A percentile compares a stretch with the other conserved stretches of the same genome.
Evolutionary conservation across 352 stramenopile species (phyloP).

Genomic region (Blastocystis hominis): DNA sequence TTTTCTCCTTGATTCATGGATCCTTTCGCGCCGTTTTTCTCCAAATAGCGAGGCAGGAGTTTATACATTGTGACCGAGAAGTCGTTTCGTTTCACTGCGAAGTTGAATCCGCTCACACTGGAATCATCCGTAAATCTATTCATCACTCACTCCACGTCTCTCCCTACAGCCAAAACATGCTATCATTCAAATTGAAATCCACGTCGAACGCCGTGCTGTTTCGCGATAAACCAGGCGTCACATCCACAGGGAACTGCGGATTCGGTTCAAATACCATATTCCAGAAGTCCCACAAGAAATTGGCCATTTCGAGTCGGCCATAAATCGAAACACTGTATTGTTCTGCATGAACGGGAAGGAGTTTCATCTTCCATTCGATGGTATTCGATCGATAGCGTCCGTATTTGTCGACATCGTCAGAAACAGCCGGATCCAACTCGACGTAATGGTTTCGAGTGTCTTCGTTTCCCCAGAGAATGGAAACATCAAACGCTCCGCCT

Average conservation of each 20-base stretch:
- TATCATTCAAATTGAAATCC: neutral
- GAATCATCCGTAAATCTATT: conserved; percentile 46
- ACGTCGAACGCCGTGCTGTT: conserved; percentile 40
- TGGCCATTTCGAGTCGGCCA: neutral
- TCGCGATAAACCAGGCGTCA: neutral
- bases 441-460: conserved; percentile 38
- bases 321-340: conserved; percentile 25
- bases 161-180: conserved; percentile 6
- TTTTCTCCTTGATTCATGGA: neutral
- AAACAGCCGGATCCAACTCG: neutral
- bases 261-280: neutral
- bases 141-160: neutral
- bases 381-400: conserved; percentile 6
- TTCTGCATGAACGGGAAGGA: neutral
- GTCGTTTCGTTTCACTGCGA: neutral
- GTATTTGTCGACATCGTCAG: conserved; percentile 44
- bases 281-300: conserved; percentile 24
- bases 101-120: conserved; percentile 46
- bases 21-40: neutral
- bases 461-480: neutral
- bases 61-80: conserved; percentile 44
- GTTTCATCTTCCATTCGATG: conserved; percentile 32
- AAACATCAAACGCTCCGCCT: conserved; percentile 1
- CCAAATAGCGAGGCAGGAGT: conserved; percentile 5
- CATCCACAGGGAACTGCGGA: neutral